Evolutionary conservation across 441 rosid species (phyloP), one percentile per base, ranked within the genome.

Genomic region (Kokia cookei): DNA sequence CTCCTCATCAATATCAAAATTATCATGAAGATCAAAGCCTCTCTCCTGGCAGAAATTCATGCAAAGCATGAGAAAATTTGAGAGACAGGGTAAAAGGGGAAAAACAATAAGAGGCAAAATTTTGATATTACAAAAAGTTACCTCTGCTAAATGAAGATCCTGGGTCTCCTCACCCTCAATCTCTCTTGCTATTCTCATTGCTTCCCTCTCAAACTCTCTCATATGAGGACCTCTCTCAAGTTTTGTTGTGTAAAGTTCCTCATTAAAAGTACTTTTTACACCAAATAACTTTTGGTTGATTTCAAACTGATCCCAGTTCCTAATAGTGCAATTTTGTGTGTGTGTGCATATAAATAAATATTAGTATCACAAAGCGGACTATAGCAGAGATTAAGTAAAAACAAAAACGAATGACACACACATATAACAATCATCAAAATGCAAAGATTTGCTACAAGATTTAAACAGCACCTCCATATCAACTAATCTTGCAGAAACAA

Each of bases 121-220:
- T 65, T 64, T 57, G 59, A 37, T 26, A 76, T 9, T 19, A 55
- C 55, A 54, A 72, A 32, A 81, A 75, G 43, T 66, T 75, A 90
- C 98, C 93, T 96, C 98, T 40, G 97, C 95, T 76, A 91, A 80
- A 84, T 94, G 99, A 88, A 86, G 92, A 81, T 96, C 98, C 64
- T 79, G 79, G 22, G 98, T 94, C 15, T 84, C 94, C 81, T 96
- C 98, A 42, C 95, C 90, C 91, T 88, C 97, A 72, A 96, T 94
- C 89, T 94, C 99, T 82, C 84, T 86, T 10, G 99, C 98, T 73
- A 96, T 89, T 77, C 96, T 90, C 70, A 15, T 59, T 71, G 99
- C 98, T 85, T 90, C 84, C 84, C 78, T 90, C 86, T 94, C 98
- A 85, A 83, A 72, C 59, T 90, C 89, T 79, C 81, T 87, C 80